phyloP scores from a whole-genome alignment of 805 yeast species.

The Brettanomyces anomalus region DNA sequence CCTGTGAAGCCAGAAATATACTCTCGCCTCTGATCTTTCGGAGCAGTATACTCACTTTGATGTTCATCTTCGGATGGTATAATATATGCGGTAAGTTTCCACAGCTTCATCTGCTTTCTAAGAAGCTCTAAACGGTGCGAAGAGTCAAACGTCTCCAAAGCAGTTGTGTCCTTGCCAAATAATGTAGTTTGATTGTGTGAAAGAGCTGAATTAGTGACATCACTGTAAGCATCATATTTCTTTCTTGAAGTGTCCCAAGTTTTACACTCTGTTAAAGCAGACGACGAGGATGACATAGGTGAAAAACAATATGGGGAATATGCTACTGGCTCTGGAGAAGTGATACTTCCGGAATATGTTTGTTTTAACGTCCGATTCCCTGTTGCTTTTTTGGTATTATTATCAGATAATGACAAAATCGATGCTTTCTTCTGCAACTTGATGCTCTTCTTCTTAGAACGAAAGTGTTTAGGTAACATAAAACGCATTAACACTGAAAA shows the following conservation, averaged over 20 bases:
- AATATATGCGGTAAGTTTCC: constrained; percentile 44
- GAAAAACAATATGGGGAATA: neutral
- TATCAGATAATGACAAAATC: too few relatives aligned
- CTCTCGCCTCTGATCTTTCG: constrained; percentile 73
- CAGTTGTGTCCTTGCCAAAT: neutral
- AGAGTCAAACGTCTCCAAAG: constrained; percentile 18
- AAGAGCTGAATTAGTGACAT: too few relatives aligned
- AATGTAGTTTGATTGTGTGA: too few relatives aligned
- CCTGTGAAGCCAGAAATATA: constrained; percentile 88
- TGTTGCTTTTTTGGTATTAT: neutral
- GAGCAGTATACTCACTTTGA: constrained; percentile 81
- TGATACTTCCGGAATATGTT: neutral
- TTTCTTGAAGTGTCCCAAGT: too few relatives aligned
- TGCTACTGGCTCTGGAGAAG: neutral
- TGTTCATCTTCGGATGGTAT: constrained; percentile 83
- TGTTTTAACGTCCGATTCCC: neutral
- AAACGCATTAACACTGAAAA: neutral
- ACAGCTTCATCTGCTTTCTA: constrained; percentile 35
- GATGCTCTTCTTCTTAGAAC: neutral
- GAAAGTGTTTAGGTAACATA: neutral
- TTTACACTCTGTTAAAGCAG: too few relatives aligned
- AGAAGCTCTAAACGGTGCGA: constrained; percentile 29
- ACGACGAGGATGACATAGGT: too few relatives aligned
- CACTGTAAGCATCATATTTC: too few relatives aligned
- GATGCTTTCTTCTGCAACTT: too few relatives aligned